Percentiles rank a stretch among this genome's conserved stretches.
Conservation (phyloP, 805 yeast genomes). For the Ogataea siamensis region DNA sequence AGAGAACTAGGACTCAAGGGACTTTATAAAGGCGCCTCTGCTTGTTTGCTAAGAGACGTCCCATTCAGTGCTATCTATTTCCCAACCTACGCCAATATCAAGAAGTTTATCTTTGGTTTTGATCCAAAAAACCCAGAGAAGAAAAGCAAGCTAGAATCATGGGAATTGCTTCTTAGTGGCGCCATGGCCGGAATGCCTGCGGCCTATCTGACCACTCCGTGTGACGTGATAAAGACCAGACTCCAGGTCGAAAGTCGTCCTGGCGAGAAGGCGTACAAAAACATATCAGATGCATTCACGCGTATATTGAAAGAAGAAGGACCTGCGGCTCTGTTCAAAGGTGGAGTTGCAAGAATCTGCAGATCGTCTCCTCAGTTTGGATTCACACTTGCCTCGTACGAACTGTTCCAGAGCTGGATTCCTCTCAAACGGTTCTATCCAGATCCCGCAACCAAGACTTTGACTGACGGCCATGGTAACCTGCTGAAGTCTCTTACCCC, state of each 20-base stretch:
- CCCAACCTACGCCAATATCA: conserved; percentile 94
- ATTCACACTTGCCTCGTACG: conserved; percentile 96
- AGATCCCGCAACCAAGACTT: conserved; percentile 22
- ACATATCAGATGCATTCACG: conserved; percentile 72
- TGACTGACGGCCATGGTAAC: conserved; percentile 29
- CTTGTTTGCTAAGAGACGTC: conserved; percentile 91
- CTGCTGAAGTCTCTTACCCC: conserved; percentile 28
- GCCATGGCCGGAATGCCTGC: conserved; percentile 98
- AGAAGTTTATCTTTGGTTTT: conserved; percentile 74
- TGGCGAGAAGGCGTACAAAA: conserved; percentile 75
- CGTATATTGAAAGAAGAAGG: conserved; percentile 84
- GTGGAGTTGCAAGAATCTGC: conserved; percentile 91
- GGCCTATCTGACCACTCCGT: conserved; percentile 94
- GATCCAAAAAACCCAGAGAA: conserved; percentile 68
- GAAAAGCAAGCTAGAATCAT: conserved; percentile 61
- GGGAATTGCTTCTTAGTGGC: conserved; percentile 85
- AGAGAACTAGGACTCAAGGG: conserved; percentile 80
- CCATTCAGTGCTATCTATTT: conserved; percentile 96
- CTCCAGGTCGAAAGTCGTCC: conserved; percentile 78
- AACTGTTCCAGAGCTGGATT: conserved; percentile 73
- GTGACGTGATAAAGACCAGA: conserved; percentile 94
- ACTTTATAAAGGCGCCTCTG: conserved; percentile 85
- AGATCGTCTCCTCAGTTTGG: conserved; percentile 98
- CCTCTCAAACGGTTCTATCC: conserved; percentile 54
- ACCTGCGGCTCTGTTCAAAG: conserved; percentile 84